Evolutionary conservation across 139 green algal species (phyloP).

Genomic region (Tetradesmus obliquus): DNA sequence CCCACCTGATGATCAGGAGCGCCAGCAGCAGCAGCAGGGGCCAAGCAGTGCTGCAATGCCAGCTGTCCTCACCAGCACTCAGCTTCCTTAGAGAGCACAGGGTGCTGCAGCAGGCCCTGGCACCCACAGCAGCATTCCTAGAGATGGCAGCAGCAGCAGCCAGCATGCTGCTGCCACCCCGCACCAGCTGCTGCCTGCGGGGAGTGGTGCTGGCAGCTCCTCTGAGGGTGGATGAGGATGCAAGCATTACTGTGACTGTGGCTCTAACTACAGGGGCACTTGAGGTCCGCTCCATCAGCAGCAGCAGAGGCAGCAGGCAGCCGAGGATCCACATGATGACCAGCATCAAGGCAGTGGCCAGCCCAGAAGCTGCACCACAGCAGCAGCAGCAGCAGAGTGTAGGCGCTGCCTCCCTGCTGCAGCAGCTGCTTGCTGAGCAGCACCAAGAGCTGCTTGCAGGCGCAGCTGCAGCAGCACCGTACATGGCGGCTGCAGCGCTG

Average conservation of each 20-base stretch:
- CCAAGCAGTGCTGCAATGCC: neutral
- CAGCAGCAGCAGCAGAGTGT: neutral
- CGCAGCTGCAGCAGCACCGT: neutral
- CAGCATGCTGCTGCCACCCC: slow-evolving; percentile 30
- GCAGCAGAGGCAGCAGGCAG: neutral
- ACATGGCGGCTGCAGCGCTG: neutral
- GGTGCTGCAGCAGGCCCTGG: slow-evolving; percentile 2
- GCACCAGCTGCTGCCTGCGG: neutral
- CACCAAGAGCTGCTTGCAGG: neutral
- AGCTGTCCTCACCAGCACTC: neutral
- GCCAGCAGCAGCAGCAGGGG: neutral
- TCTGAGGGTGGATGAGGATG: neutral
- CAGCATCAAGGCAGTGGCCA: neutral
- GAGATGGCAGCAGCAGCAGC: slow-evolving; percentile 29
- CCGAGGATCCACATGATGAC: slow-evolving; percentile 5
- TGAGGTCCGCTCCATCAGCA: slow-evolving; percentile 2
- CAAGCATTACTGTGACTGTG: neutral
- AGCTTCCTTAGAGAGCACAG: slow-evolving; percentile 12
- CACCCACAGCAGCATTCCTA: slow-evolving; percentile 37
- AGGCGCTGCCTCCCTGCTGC: neutral
- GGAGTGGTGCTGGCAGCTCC: neutral
- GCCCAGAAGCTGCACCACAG: neutral
- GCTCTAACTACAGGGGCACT: neutral
- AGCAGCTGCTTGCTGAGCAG: neutral
- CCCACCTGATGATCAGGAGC: neutral